Conservation (phyloP, 768 basidiomycete genomes). For the Peribolospora kevripleyi region DNA sequence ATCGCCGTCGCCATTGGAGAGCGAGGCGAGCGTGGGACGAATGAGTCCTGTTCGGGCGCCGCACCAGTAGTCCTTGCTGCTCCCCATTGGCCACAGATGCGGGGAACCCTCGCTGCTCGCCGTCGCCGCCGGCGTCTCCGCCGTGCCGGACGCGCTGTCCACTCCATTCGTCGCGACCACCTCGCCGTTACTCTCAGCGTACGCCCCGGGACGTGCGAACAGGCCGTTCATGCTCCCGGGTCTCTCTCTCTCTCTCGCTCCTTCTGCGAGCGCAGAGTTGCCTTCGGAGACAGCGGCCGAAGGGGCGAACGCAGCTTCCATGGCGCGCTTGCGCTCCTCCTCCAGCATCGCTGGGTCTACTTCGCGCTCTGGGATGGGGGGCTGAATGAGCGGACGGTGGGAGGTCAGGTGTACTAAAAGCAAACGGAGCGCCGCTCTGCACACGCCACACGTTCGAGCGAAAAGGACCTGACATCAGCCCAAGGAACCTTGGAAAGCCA, state of each 20-base stretch:
- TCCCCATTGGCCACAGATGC: not conserved
- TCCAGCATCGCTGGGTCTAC: conserved; percentile 11
- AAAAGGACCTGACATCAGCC: conserved; percentile 2
- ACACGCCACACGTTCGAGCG: not conserved
- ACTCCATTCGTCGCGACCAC: not conserved
- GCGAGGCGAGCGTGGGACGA: conserved; percentile 10
- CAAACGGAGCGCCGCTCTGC: conserved; percentile 50
- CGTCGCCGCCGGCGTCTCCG: not conserved
- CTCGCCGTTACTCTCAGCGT: not conserved
- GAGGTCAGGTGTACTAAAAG: conserved; percentile 43
- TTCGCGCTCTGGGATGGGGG: conserved; percentile 13
- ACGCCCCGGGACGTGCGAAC: not conserved
- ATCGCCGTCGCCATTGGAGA: conserved; percentile 1
- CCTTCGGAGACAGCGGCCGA: too few species aligned
- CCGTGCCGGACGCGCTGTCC: conserved; percentile 2
- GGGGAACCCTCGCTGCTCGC: not conserved
- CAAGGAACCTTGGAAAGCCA: too few species aligned
- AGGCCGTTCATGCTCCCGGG: too few species aligned
- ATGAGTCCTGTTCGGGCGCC: conserved; percentile 10
- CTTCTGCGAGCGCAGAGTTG: too few species aligned
- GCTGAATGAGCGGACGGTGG: conserved; percentile 30
- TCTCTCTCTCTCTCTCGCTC: too few species aligned
- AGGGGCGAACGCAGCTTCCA: not conserved
- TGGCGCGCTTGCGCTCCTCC: conserved; percentile 3
- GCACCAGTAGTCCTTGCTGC: conserved; percentile 9